These are phyloP conservation scores for Echites panduratus DNA, from an alignment of 257 asterid species.

Conservation along the genomic window DNA sequence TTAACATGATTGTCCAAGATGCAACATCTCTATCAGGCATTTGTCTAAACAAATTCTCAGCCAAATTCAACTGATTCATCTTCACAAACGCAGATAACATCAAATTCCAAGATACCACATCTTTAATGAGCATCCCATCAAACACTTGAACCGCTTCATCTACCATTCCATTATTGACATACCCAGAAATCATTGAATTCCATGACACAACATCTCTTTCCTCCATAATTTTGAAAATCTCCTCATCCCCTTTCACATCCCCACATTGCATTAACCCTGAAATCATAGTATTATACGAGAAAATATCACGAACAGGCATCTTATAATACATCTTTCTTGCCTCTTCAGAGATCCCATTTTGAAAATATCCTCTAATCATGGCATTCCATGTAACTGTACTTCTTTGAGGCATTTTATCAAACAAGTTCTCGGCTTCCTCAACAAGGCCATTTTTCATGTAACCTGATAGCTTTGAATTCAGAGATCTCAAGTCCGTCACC, in stretches of 20 bases:
- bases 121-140: conserved; percentile 36
- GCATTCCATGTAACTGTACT: conserved; percentile 55
- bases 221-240: conserved; percentile 39
- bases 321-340: conserved; percentile 34
- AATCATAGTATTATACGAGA: conserved; percentile 56
- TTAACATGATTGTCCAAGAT: conserved; percentile 61
- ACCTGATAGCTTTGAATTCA: conserved; percentile 51
- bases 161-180: conserved; percentile 41
- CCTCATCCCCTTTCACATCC: conserved; percentile 55
- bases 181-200: conserved; percentile 64
- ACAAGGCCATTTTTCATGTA: conserved; percentile 52
- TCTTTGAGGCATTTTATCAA: conserved; percentile 50
- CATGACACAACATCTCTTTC: conserved; percentile 50
- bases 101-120: conserved; percentile 63
- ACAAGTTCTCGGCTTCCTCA: conserved; percentile 40
- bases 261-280: conserved; percentile 49
- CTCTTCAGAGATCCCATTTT: conserved; percentile 34
- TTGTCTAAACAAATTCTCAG: conserved; percentile 36
- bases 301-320: conserved; percentile 51
- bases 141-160: conserved; percentile 37
- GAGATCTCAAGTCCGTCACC: conserved; percentile 30
- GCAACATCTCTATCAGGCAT: conserved; percentile 46
- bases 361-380: conserved; percentile 56
- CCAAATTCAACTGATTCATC: conserved; percentile 32
- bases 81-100: conserved; percentile 50